These are phyloP conservation scores for Pontederia paniculata DNA, from an alignment of 176 grass and related monocot genomes.

Conservation along the genomic window DNA sequence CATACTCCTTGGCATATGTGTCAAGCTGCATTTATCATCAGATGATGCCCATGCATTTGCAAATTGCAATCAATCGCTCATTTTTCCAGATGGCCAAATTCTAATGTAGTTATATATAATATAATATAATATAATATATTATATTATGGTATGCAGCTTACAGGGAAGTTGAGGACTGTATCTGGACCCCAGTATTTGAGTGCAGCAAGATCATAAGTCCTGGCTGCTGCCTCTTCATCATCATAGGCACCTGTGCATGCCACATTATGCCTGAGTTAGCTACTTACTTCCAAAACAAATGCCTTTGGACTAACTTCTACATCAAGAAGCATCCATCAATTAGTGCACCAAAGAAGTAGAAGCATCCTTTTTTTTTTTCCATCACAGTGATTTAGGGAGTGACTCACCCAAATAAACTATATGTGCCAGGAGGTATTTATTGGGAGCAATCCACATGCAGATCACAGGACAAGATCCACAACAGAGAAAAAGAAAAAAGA, in stretches of 20 bases:
- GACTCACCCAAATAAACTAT: constrained; percentile 48
- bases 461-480: constrained; percentile 21
- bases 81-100: no score
- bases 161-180: constrained; percentile 60
- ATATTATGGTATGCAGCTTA: constrained; percentile 24
- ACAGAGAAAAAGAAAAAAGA: background rate
- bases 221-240: constrained; percentile 67
- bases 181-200: constrained; percentile 81
- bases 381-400: no score
- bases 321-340: background rate
- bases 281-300: background rate
- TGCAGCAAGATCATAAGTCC: constrained; percentile 72
- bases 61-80: no score
- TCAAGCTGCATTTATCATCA: constrained; percentile 33
- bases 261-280: background rate
- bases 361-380: no score
- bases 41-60: background rate
- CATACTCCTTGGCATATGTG: constrained; percentile 44
- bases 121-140: no score
- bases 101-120: no score
- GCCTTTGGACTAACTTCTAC: background rate
- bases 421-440: constrained; percentile 4
- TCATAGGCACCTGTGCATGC: constrained; percentile 86
- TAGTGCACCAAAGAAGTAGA: no score
- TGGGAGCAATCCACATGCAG: constrained; percentile 19